Base-by-base conservation (phyloP, 768 basidiomycete genomes). In the Scleroderma citrinum region DNA sequence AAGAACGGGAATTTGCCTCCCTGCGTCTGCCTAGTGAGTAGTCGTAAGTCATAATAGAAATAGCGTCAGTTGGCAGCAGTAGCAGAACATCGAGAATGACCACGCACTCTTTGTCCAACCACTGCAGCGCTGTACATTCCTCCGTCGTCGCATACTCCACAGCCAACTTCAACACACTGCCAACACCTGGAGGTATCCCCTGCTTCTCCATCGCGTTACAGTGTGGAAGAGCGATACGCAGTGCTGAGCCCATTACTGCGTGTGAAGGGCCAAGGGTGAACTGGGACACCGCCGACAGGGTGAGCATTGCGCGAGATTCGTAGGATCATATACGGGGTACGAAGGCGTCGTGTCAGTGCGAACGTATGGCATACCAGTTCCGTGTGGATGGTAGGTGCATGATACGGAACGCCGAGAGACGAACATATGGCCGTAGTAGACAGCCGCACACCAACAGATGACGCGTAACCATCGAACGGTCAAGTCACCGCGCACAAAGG, bases 21-120 rank as follows among this genome's bases (percentile, higher is more conserved):
- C 51, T 89, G 87, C 0, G 92, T 96, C 68, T 92, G 84, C 50
- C 88, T 89, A 44, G n/a, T n/a, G n/a, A n/a, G n/a, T n/a, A n/a
- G n/a, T n/a, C n/a, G n/a, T n/a, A n/a, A n/a, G n/a, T n/a, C n/a
- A n/a, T n/a, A 24, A 19, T 40, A 44, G 21, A 16, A 41, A 14
- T 19, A 21, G 36, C 16, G 45, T 47, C 42, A 13, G 37, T 36
- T 40, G 19, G 21, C 21, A 10, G 44, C 12, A 39, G n/a, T n/a
- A n/a, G n/a, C n/a, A n/a, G n/a, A 11, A 29, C 35, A 16, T 17
- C 23, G 8, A 31, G 34, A 43, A n/a, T 14, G 37, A 23, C 19
- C 7, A 65, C 74, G 37, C 63, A 89, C 83, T 85, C 82, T 62
- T 90, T 85, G 19, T 79, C 82, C 10, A 95, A 75, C 92, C 92